These are phyloP conservation scores for Wickerhamiella vanderwaltii DNA, from an alignment of 805 yeast species.

Conservation along the genomic window DNA sequence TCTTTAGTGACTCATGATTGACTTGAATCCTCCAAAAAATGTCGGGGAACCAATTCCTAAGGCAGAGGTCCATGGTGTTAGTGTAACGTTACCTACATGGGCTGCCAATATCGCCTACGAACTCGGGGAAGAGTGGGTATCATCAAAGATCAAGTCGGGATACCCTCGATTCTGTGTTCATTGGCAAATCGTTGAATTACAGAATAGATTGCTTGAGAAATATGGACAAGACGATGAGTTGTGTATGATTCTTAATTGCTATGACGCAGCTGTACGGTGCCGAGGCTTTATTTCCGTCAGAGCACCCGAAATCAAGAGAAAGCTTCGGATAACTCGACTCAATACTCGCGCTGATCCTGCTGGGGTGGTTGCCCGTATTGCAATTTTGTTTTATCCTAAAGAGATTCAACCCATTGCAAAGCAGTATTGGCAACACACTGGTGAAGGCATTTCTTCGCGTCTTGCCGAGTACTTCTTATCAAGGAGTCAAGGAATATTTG, in stretches of 20 bases:
- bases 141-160: conserved; percentile 65
- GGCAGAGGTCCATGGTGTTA: conserved; percentile 83
- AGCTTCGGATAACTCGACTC: conserved; percentile 28
- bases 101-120: conserved; percentile 84
- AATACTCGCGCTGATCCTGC: conserved; percentile 21
- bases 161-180: conserved; percentile 57
- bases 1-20: too few relatives aligned
- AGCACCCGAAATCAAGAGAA: conserved; percentile 18
- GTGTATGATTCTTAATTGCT: conserved; percentile 65
- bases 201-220: conserved; percentile 34
- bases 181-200: conserved; percentile 27
- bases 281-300: conserved; percentile 52
- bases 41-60: conserved; percentile 84
- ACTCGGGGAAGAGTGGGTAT: conserved; percentile 76
- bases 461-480: conserved; percentile 72
- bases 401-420: conserved; percentile 53
- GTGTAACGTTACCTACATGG: conserved; percentile 94
- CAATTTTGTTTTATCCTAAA: conserved; percentile 65
- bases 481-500: conserved; percentile 12
- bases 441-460: conserved; percentile 91
- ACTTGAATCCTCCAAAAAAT: conserved; percentile 26
- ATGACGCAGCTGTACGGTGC: conserved; percentile 70
- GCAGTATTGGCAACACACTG: conserved; percentile 93
- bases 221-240: conserved; percentile 74
- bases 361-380: conserved; percentile 50